Base-by-base conservation (phyloP, 768 basidiomycete genomes). In the Mycena rebaudengoi region DNA sequence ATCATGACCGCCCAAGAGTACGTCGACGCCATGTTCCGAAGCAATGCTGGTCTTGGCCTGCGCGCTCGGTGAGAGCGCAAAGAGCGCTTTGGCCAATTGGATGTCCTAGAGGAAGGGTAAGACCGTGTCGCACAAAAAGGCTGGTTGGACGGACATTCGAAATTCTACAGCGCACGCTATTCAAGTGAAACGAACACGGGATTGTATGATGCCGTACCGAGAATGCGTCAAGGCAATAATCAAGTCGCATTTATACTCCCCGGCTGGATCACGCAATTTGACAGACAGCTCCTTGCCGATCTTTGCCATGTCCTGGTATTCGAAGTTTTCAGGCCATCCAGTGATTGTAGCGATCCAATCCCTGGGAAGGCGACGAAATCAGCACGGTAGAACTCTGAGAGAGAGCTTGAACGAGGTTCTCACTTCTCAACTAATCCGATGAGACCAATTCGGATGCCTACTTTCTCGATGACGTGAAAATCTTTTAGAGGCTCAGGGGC, bases 401-500 rank as follows among this genome's bases (percentile, higher is more conserved):
- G 49, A 37, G n/a, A n/a, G n/a, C n/a, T n/a, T n/a, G n/a, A 90
- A 3, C 7, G 14, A 37, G 32, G 45, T n/a, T 71, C 80, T 53
- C 43, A 89, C 89, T 87, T 77, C 72, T 91, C 89, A 1, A 89
- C 86, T 1, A 91, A 79, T 5, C 89, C 89, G 23, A 91, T 85
- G n/a, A 90, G 69, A 5, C 89, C 89, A 28, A 90, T 77, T 45
- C 79, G 81, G 11, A 88, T 60, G 7, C 88, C 90, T 18, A 78
- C 80, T 6, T 86, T 74, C 66, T 89, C 86, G 14, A 88, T 68
- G 11, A 89, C 76, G 39, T 80, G 69, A 67, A 79, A 86, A 41
- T 80, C 77, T 25, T 81, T 75, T 8, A 90, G 64, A 33, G 77
- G 75, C 45, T 83, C 80, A 2, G 90, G 89, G n/a, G 83, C 80